Conservation (phyloP, 2,329 filamentous ascomycete species). For the Epichloe amarillans region DNA sequence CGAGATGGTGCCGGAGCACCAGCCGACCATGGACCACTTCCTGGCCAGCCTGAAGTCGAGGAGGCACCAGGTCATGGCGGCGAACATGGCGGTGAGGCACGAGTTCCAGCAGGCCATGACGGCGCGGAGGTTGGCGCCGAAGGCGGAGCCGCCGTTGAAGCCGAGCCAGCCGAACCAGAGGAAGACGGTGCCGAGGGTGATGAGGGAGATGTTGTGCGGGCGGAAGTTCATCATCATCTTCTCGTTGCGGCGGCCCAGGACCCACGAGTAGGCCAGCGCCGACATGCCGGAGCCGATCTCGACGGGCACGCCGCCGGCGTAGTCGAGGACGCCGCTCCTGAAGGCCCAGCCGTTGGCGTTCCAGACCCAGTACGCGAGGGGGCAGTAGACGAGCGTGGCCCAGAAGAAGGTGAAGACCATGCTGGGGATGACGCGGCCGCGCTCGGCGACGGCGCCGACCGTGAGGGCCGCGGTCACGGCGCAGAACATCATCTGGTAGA, state of each 20-base stretch:
- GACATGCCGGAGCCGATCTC: slow-evolving; percentile 92
- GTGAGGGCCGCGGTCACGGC: slow-evolving; percentile 84
- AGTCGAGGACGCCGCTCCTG: slow-evolving; percentile 86
- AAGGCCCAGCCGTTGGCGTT: slow-evolving; percentile 87
- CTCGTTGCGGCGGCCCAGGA: slow-evolving; percentile 90
- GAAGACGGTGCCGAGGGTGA: slow-evolving; percentile 86
- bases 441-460: slow-evolving; percentile 84
- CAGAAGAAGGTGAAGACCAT: slow-evolving; percentile 96
- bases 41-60: slow-evolving; percentile 89
- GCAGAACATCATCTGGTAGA: slow-evolving; percentile 99
- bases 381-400: slow-evolving; percentile 96
- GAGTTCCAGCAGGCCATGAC: slow-evolving; percentile 98
- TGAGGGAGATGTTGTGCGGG: slow-evolving; percentile 95
- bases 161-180: slow-evolving; percentile 99
- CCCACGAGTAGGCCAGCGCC: slow-evolving; percentile 87
- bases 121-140: slow-evolving; percentile 86
- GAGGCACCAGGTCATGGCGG: slow-evolving; percentile 82
- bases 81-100: slow-evolving; percentile 85
- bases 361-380: slow-evolving; percentile 93
- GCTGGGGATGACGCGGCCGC: slow-evolving; percentile 79
- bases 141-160: slow-evolving; percentile 94
- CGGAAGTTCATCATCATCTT: slow-evolving; percentile 99
- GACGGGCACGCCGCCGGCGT: slow-evolving; percentile 91
- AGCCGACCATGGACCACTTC: slow-evolving; percentile 79
- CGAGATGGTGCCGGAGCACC: slow-evolving; percentile 59